A percentile compares a stretch with the other conserved stretches of the same genome.
Evolutionary conservation across 225 moss, liverwort and hornwort genomes (phyloP).

Genomic region (Anthoceros angustus): DNA sequence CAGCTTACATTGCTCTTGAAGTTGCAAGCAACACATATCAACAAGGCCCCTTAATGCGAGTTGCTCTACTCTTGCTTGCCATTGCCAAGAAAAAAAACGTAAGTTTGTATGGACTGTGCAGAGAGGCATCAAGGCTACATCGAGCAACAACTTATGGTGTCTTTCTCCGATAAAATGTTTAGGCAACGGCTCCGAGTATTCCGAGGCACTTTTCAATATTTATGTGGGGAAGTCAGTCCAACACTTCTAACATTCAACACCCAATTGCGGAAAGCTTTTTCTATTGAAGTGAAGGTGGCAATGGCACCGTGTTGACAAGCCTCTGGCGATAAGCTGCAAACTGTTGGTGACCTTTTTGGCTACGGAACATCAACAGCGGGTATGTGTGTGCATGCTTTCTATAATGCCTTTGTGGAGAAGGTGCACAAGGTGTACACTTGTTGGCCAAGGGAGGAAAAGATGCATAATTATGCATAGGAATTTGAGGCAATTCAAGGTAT

Average conservation of each 20-base stretch:
- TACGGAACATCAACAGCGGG: background rate
- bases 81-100: too few relatives aligned
- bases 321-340: background rate
- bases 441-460: background rate
- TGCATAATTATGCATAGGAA: background rate
- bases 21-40: too few relatives aligned
- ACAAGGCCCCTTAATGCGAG: too few relatives aligned
- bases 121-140: too few relatives aligned
- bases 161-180: background rate
- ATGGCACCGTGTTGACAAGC: background rate
- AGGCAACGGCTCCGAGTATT: background rate
- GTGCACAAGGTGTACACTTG: background rate
- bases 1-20: too few relatives aligned
- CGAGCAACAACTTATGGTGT: too few relatives aligned
- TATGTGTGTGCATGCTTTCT: background rate
- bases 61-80: too few relatives aligned
- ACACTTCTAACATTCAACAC: background rate
- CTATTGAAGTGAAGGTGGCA: background rate
- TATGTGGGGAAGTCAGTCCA: background rate
- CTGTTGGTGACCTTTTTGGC: background rate
- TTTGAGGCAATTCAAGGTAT: background rate
- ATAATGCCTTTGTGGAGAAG: background rate
- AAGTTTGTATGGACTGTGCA: too few relatives aligned
- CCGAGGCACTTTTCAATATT: conserved; percentile 1
- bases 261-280: background rate